These are phyloP conservation scores for Amylostereum areolatum DNA, from an alignment of 1,284 basidiomycete genomes.

Conservation along the genomic window DNA sequence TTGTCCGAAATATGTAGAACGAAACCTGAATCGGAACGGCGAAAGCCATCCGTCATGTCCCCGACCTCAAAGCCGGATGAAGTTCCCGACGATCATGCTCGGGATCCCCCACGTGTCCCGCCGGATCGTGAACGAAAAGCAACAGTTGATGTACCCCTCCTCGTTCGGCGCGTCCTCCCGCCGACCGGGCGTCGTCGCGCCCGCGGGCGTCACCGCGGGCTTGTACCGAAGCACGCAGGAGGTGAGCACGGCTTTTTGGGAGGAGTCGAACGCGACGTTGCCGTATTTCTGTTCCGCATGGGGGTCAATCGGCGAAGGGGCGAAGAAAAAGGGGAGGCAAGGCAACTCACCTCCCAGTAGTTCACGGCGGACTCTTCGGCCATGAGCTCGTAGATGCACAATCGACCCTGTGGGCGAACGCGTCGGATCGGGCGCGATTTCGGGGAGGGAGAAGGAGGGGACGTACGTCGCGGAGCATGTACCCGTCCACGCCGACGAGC, in stretches of 20 bases:
- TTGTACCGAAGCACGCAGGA: slow-evolving; percentile 87
- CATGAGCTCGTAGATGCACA: slow-evolving; percentile 98
- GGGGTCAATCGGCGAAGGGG: not conserved
- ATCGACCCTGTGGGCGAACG: slow-evolving; percentile 58
- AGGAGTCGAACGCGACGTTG: slow-evolving; percentile 87
- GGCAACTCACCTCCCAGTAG: slow-evolving; percentile 83
- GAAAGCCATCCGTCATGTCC: not conserved
- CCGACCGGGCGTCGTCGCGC: slow-evolving; percentile 20
- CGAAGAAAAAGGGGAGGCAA: not conserved
- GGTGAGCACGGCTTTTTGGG: slow-evolving; percentile 87
- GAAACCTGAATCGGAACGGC: too few relatives aligned
- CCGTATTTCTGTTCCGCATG: slow-evolving; percentile 75
- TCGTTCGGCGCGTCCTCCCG: slow-evolving; percentile 35
- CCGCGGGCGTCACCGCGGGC: slow-evolving; percentile 31
- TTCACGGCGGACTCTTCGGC: slow-evolving; percentile 94
- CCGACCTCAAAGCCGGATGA: slow-evolving; percentile 51
- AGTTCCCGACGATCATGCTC: slow-evolving; percentile 88
- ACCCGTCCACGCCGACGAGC: slow-evolving; percentile 78
- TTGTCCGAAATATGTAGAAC: too few relatives aligned
- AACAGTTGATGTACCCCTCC: slow-evolving; percentile 82
- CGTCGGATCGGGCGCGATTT: too few relatives aligned
- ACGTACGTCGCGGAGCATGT: slow-evolving; percentile 73
- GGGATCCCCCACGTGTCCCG: slow-evolving; percentile 89
- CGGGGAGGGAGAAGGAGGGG: slow-evolving; percentile 18
- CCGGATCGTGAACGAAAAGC: slow-evolving; percentile 93